Evolutionary conservation across 306 rosid species (phyloP).

Genomic region (Lupinus albus): DNA sequence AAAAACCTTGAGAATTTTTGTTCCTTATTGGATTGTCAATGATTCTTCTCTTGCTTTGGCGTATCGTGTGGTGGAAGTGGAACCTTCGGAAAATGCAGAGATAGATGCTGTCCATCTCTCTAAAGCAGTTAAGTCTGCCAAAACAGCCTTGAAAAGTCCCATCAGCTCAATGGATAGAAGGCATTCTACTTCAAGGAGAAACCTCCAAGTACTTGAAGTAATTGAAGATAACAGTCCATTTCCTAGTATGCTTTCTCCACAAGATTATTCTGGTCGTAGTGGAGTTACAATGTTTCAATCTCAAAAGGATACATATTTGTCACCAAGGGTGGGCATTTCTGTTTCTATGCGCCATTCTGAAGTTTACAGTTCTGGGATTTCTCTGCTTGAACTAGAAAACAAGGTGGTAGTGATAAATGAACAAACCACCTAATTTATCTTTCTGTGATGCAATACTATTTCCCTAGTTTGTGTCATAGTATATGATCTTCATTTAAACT

Average conservation of each 20-base stretch:
- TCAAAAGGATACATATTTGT: constrained; percentile 69
- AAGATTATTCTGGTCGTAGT: constrained; percentile 69
- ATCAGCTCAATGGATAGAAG: constrained; percentile 74
- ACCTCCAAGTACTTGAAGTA: constrained; percentile 76
- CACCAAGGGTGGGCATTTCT: constrained; percentile 88
- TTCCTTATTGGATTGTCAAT: constrained; percentile 92
- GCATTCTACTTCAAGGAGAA: constrained; percentile 61
- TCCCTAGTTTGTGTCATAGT: constrained; percentile 27
- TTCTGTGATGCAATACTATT: constrained; percentile 21
- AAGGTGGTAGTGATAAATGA: constrained; percentile 60
- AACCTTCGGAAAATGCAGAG: constrained; percentile 71
- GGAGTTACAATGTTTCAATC: constrained; percentile 70
- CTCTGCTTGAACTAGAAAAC: constrained; percentile 89
- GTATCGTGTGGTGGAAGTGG: constrained; percentile 91
- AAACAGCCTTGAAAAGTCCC: constrained; percentile 69
- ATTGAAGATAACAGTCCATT: constrained; percentile 83
- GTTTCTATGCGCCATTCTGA: constrained; percentile 73
- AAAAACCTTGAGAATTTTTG: constrained; percentile 80
- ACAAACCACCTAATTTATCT: constrained; percentile 19
- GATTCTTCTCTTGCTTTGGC: constrained; percentile 77
- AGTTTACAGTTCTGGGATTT: constrained; percentile 77
- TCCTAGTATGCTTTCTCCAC: constrained; percentile 97
- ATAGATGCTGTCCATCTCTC: constrained; percentile 62
- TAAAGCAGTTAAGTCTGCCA: constrained; percentile 81
- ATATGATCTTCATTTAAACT: constrained; percentile 43